Conservation (phyloP, 2,329 filamentous ascomycete genomes). For the Arachnomyces sp. region DNA sequence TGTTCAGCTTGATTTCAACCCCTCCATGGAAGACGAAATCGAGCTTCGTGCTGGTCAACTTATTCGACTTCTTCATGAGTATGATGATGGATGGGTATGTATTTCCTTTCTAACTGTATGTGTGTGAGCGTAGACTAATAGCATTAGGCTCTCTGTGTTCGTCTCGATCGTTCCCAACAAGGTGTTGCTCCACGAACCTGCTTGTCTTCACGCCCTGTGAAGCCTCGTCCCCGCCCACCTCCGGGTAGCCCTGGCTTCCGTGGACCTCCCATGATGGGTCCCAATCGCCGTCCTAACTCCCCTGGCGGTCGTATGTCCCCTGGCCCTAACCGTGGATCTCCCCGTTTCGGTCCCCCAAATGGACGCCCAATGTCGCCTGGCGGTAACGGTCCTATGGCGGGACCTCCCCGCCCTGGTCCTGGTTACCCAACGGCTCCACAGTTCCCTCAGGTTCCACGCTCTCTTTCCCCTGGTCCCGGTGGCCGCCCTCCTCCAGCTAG, state of each 20-base stretch:
- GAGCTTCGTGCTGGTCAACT: constrained; percentile 72
- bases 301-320: constrained; percentile 18
- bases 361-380: constrained; percentile 28
- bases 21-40: constrained; percentile 87
- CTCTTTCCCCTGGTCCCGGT: constrained; percentile 42
- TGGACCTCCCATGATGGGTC: constrained; percentile 26
- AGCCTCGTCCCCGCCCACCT: constrained; percentile 56
- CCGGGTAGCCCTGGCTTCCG: constrained; percentile 25
- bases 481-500: constrained; percentile 16
- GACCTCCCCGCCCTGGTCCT: constrained; percentile 25
- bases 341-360: constrained; percentile 25
- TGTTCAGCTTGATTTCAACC: constrained; percentile 88
- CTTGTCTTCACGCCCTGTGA: constrained; percentile 83
- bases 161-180: constrained; percentile 81
- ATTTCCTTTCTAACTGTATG: not conserved
- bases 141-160: constrained; percentile 72
- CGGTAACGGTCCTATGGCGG: constrained; percentile 8
- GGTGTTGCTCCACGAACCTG: constrained; percentile 92
- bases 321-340: constrained; percentile 17
- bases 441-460: constrained; percentile 25
- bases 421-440: constrained; percentile 13
- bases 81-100: constrained; percentile 96
- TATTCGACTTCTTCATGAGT: constrained; percentile 84
- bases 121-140: constrained; percentile 27
- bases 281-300: constrained; percentile 24